Evolutionary conservation across 208 protist species (phyloP).

Genomic region (Kentomonas sorsogonicus): DNA sequence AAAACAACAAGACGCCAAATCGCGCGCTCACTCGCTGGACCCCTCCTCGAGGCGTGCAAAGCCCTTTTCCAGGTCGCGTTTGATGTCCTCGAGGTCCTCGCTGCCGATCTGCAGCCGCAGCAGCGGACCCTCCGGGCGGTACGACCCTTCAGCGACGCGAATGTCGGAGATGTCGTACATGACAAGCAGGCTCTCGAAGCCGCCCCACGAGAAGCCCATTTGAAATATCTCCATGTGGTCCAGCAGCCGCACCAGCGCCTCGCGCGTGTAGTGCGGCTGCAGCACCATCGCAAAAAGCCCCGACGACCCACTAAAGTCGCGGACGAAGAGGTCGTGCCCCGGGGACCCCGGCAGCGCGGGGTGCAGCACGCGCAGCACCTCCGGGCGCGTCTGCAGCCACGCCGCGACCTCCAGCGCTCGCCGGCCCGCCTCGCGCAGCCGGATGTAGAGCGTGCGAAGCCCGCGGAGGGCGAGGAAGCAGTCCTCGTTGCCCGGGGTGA

Average conservation of each 20-base stretch:
- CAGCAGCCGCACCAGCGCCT: constrained; percentile 6
- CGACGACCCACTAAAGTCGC: constrained; percentile 20
- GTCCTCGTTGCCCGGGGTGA: constrained; percentile 17
- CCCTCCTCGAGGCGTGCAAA: constrained; percentile 6
- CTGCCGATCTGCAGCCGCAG: constrained; percentile 15
- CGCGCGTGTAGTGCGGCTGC: constrained; percentile 12
- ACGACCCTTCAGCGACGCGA: not conserved
- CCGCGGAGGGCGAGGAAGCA: constrained; percentile 17
- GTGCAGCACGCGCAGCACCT: constrained; percentile 9
- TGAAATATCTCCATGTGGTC: constrained; percentile 14
- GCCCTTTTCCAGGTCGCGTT: constrained; percentile 15
- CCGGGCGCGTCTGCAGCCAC: not conserved
- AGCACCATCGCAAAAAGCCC: constrained; percentile 16
- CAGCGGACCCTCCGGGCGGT: constrained; percentile 2
- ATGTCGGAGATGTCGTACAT: constrained; percentile 13
- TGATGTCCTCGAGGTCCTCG: constrained; percentile 18
- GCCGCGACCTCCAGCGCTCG: constrained; percentile 3
- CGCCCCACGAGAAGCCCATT: constrained; percentile 18
- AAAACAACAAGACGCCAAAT: not conserved
- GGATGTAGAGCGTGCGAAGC: constrained; percentile 14
- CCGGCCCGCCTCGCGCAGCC: constrained; percentile 18
- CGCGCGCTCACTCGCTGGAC: constrained; percentile 3
- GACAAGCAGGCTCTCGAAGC: constrained; percentile 18
- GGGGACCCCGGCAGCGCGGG: constrained; percentile 12
- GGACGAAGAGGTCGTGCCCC: constrained; percentile 17